Percentiles rank a stretch among this genome's conserved stretches.
These are phyloP conservation scores for Penicillium ochrochloron DNA, from an alignment of 495 filamentous ascomycete species.

Conservation along the genomic window DNA sequence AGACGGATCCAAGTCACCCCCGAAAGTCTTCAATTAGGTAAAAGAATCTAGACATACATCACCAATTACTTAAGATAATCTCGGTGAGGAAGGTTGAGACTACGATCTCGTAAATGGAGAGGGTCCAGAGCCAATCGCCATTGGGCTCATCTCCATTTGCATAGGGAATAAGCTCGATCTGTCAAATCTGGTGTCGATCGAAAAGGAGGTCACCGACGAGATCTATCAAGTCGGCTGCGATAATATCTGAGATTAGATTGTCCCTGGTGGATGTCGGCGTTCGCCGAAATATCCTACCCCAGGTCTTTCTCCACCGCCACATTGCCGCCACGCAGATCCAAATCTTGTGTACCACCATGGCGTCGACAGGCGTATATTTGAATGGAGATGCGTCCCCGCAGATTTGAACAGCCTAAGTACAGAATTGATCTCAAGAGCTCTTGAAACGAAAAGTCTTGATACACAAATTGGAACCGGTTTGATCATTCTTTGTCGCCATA, in stretches of 20 bases:
- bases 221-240: not conserved
- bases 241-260: not conserved
- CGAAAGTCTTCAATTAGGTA: not conserved
- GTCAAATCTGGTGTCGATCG: not conserved
- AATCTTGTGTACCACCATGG: slow-evolving; percentile 10
- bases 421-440: not conserved
- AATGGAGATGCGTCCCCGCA: not conserved
- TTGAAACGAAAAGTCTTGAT: not conserved
- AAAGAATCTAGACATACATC: not conserved
- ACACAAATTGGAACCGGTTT: not conserved
- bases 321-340: slow-evolving; percentile 1
- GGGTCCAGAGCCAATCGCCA: not conserved
- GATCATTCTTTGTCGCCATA: not conserved
- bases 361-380: slow-evolving; percentile 5
- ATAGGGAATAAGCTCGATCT: slow-evolving; percentile 1
- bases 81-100: not conserved
- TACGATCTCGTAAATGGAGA: not conserved
- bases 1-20: not conserved
- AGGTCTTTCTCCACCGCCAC: not conserved
- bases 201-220: not conserved
- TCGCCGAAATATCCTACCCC: slow-evolving; percentile 10
- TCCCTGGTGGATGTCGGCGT: slow-evolving; percentile 17
- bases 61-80: not conserved
- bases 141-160: not conserved
- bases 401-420: not conserved